These are phyloP conservation scores for Phytopythium vexans DNA, from an alignment of 352 stramenopile species.

Conservation along the genomic window DNA sequence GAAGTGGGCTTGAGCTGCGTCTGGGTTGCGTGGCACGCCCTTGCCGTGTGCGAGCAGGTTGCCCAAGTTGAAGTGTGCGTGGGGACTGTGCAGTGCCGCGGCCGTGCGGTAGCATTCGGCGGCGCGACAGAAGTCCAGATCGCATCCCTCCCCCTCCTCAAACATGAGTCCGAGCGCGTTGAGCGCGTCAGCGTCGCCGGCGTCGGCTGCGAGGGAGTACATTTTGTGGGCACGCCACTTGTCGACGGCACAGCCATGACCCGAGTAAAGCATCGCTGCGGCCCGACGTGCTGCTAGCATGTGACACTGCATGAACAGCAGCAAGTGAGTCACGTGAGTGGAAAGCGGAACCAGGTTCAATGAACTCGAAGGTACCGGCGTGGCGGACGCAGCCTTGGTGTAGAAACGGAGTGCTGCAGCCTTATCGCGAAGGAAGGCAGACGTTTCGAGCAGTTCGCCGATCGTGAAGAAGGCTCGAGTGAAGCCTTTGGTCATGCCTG, in stretches of 20 bases:
- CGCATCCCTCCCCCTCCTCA: constrained; percentile 74
- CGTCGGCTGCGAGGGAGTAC: constrained; percentile 51
- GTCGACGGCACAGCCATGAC: constrained; percentile 42
- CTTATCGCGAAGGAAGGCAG: constrained; percentile 41
- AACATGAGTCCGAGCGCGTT: constrained; percentile 78
- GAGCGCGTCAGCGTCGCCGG: constrained; percentile 52
- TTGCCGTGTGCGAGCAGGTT: constrained; percentile 63
- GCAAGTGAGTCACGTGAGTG: too few relatives aligned
- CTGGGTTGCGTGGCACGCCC: constrained; percentile 49
- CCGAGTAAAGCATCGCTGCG: constrained; percentile 61
- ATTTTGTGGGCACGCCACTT: constrained; percentile 49
- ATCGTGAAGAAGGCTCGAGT: constrained; percentile 36
- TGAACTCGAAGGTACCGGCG: constrained; percentile 20
- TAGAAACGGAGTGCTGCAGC: constrained; percentile 57
- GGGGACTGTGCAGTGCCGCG: constrained; percentile 35
- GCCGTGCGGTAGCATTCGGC: constrained; percentile 53
- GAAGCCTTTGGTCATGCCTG: constrained; percentile 32
- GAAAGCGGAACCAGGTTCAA: too few relatives aligned
- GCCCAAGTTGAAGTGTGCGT: constrained; percentile 79
- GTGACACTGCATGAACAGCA: neutral
- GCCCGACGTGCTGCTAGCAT: constrained; percentile 42
- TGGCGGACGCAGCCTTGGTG: constrained; percentile 39
- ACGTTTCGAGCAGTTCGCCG: constrained; percentile 55
- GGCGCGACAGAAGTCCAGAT: constrained; percentile 58
- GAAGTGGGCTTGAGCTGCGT: constrained; percentile 63